Percentiles rank a stretch among this genome's conserved stretches.
phyloP scores from a whole-genome alignment of 2,329 filamentous ascomycete species.

The Lachnum nothofagi region DNA sequence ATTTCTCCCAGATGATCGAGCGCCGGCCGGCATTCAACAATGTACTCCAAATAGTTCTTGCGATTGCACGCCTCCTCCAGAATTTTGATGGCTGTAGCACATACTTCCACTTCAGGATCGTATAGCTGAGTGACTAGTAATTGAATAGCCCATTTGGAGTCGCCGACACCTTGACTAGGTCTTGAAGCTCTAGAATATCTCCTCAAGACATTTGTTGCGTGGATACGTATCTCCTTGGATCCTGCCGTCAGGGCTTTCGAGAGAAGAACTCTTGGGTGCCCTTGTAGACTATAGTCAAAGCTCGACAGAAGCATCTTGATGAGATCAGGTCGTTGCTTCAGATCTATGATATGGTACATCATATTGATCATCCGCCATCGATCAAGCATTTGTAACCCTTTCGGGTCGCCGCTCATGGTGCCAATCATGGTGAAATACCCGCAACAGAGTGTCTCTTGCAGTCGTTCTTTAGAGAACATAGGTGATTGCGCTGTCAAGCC shows the following conservation, averaged over 20 bases:
- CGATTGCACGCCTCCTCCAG: conserved; percentile 95
- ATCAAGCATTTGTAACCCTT: conserved; percentile 84
- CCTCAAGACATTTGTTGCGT: conserved; percentile 77
- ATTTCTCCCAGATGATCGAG: conserved; percentile 96
- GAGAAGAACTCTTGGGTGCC: conserved; percentile 84
- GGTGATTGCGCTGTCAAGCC: conserved; percentile 76
- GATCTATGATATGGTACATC: conserved; percentile 96
- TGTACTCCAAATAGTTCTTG: conserved; percentile 84
- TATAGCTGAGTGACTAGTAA: conserved; percentile 97
- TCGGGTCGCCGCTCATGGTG: conserved; percentile 73
- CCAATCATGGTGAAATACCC: conserved; percentile 95
- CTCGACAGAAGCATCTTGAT: conserved; percentile 83
- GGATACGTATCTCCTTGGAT: conserved; percentile 85
- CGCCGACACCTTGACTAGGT: conserved; percentile 44
- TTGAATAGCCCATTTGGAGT: conserved; percentile 93
- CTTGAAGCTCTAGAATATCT: conserved; percentile 69
- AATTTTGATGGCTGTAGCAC: conserved; percentile 92
- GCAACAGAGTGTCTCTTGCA: conserved; percentile 80
- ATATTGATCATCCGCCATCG: conserved; percentile 98
- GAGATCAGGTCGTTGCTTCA: conserved; percentile 84
- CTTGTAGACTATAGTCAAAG: conserved; percentile 84
- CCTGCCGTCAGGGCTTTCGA: conserved; percentile 91
- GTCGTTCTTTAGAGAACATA: conserved; percentile 79
- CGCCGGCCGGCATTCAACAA: conserved; percentile 91
- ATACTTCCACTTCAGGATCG: conserved; percentile 94